Conservation (phyloP, 805 yeast species). For the Candida verbasci region DNA sequence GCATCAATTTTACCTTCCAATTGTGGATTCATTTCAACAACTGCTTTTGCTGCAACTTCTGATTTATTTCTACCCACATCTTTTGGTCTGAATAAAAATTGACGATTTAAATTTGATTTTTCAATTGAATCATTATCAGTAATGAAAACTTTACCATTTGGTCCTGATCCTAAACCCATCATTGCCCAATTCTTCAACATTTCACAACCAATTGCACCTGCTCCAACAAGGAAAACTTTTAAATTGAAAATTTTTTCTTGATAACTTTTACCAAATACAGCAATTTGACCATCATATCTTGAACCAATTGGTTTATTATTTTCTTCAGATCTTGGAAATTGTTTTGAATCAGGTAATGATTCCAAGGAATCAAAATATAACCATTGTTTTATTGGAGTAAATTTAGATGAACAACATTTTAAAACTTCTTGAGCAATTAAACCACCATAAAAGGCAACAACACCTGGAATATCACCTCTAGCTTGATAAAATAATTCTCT, state of each 20-base stretch:
- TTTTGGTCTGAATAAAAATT: slow-evolving; percentile 87
- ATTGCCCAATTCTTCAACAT: slow-evolving; percentile 98
- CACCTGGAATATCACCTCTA: slow-evolving; percentile 86
- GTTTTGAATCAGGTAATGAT: slow-evolving; percentile 64
- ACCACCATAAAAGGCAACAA: slow-evolving; percentile 90
- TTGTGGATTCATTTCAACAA: slow-evolving; percentile 78
- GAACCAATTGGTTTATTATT: slow-evolving; percentile 72
- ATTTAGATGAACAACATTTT: slow-evolving; percentile 93
- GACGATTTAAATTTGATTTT: slow-evolving; percentile 93
- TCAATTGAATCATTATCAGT: slow-evolving; percentile 96
- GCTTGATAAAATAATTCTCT: slow-evolving; percentile 79
- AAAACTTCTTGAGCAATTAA: slow-evolving; percentile 93
- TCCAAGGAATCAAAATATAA: slow-evolving; percentile 93
- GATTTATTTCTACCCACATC: slow-evolving; percentile 93
- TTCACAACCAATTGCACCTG: slow-evolving; percentile 99
- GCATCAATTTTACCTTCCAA: slow-evolving; percentile 72
- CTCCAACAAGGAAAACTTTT: slow-evolving; percentile 86
- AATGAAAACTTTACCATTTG: slow-evolving; percentile 74
- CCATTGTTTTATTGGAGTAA: slow-evolving; percentile 88
- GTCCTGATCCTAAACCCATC: slow-evolving; percentile 92
- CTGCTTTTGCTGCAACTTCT: slow-evolving; percentile 86
- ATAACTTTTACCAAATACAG: slow-evolving; percentile 81
- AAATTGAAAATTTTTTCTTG: slow-evolving; percentile 71
- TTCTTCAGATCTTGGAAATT: slow-evolving; percentile 60
- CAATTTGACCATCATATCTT: slow-evolving; percentile 93